Conservation (phyloP, 2,329 filamentous ascomycete species). For the Colletotrichum agaves region DNA sequence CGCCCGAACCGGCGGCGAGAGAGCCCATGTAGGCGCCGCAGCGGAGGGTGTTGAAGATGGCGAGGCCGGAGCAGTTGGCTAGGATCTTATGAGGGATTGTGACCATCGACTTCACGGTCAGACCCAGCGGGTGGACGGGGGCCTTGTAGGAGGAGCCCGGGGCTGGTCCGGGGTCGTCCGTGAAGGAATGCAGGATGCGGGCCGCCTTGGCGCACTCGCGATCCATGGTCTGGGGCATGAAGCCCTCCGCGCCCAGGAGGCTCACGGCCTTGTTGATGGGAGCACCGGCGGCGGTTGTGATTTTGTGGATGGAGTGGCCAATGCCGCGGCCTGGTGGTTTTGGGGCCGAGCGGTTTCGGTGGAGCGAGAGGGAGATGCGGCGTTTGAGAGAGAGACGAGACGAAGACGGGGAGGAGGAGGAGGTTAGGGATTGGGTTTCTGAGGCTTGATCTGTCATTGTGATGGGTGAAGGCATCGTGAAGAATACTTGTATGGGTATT, state of each 20-base stretch:
- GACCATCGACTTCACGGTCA: conserved; percentile 48
- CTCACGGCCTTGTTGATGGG: conserved; percentile 77
- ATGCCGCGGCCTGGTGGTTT: conserved; percentile 38
- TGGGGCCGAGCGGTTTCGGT: neutral
- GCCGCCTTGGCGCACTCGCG: conserved; percentile 82
- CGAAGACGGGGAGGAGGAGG: conserved; percentile 4
- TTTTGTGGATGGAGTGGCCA: conserved; percentile 72
- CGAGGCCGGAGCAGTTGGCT: conserved; percentile 66
- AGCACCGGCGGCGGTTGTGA: conserved; percentile 72
- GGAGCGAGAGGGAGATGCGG: conserved; percentile 28
- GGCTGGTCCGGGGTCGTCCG: conserved; percentile 54
- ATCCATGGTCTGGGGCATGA: conserved; percentile 79
- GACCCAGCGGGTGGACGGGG: conserved; percentile 46
- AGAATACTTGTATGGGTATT: too few species aligned
- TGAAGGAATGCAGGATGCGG: conserved; percentile 78
- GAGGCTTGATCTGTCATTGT: too few species aligned
- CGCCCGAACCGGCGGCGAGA: conserved; percentile 68
- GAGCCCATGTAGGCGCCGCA: conserved; percentile 66
- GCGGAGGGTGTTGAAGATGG: conserved; percentile 72
- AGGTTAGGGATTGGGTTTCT: neutral
- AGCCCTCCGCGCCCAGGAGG: conserved; percentile 76
- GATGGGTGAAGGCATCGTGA: too few species aligned
- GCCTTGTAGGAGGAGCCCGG: conserved; percentile 37
- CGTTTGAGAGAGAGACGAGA: conserved; percentile 9
- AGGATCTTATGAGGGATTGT: conserved; percentile 59